Conservation (phyloP, 768 basidiomycete genomes). For the Lyophyllum atratum region DNA sequence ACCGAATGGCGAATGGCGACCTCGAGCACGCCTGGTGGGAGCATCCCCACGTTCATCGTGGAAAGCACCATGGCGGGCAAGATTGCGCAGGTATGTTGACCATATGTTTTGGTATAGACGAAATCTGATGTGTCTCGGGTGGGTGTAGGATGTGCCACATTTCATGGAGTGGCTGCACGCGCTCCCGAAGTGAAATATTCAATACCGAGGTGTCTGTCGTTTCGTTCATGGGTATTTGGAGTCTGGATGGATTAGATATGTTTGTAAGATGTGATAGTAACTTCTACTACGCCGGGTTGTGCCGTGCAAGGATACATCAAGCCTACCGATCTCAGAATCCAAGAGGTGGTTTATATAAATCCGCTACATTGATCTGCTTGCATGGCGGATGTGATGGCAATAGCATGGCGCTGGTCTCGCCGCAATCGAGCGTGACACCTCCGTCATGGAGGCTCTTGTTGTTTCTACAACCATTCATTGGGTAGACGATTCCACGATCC, state of each 20-base stretch:
- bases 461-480: too few relatives aligned
- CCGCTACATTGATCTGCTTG: too few relatives aligned
- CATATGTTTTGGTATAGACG: background rate
- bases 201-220: background rate
- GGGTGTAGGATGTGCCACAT: constrained; percentile 65
- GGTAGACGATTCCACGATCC: too few relatives aligned
- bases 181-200: constrained; percentile 16
- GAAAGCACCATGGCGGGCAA: constrained; percentile 62
- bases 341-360: too few relatives aligned
- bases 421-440: too few relatives aligned
- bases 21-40: constrained; percentile 70
- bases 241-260: background rate
- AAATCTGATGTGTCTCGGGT: background rate
- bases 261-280: background rate
- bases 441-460: too few relatives aligned
- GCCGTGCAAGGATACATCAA: background rate
- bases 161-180: constrained; percentile 68
- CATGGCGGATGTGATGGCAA: too few relatives aligned
- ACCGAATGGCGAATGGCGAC: constrained; percentile 85
- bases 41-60: constrained; percentile 63
- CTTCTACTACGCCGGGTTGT: background rate
- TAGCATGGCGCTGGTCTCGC: too few relatives aligned
- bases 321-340: background rate
- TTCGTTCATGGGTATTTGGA: background rate
- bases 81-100: constrained; percentile 56